Conservation (phyloP, 2,329 filamentous ascomycete species). For the Pseudopithomyces maydicus region DNA sequence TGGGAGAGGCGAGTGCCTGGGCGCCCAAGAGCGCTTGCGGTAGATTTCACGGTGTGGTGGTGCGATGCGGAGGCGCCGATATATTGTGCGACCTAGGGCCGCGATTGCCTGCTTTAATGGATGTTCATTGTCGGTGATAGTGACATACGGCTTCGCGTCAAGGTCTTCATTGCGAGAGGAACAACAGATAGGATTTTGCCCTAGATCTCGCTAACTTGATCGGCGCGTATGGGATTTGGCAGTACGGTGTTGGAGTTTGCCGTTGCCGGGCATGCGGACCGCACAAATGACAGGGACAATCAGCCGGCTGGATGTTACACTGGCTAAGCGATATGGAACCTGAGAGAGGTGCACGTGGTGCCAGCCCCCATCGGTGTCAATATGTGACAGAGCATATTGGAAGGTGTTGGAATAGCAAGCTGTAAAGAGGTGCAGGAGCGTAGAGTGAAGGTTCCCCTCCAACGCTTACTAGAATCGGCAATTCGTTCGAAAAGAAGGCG, state of each 20-base stretch:
- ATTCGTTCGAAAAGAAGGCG: too few species aligned
- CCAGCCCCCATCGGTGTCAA: not conserved
- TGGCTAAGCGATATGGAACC: conserved; percentile 13
- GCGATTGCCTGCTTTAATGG: too few species aligned
- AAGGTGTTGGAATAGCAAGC: too few species aligned
- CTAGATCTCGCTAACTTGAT: not conserved
- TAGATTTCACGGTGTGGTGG: not conserved
- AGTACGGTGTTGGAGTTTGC: not conserved
- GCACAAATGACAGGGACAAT: conserved; percentile 21
- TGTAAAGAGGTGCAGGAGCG: too few species aligned
- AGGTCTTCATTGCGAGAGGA: not conserved
- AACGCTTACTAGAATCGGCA: too few species aligned
- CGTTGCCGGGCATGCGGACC: conserved; percentile 23
- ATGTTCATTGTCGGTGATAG: too few species aligned
- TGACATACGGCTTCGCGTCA: not conserved
- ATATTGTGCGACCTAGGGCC: not conserved
- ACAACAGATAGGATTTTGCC: not conserved
- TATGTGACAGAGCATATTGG: too few species aligned
- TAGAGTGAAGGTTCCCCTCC: too few species aligned
- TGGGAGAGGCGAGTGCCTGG: not conserved
- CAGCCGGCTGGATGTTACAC: conserved; percentile 23
- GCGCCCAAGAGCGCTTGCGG: not conserved
- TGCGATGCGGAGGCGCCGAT: not conserved
- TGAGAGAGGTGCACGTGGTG: conserved; percentile 18
- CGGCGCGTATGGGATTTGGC: not conserved